Evolutionary conservation across 2,329 filamentous ascomycete genomes (phyloP).

Genomic region (Xylaria sp.): DNA sequence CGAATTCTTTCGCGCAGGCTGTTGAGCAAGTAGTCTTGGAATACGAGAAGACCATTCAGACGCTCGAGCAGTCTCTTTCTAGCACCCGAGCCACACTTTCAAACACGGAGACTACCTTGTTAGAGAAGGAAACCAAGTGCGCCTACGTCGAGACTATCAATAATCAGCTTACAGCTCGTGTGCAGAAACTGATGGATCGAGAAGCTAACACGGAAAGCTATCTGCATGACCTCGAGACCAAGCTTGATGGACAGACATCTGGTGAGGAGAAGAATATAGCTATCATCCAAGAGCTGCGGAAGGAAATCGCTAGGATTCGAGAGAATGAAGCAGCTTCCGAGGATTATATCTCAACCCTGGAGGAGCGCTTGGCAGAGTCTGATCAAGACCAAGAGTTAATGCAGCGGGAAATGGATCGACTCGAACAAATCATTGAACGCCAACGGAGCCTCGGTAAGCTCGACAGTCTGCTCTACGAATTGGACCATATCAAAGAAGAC

Average conservation of each 20-base stretch:
- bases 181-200: constrained; percentile 94
- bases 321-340: constrained; percentile 92
- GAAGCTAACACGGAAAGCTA: constrained; percentile 94
- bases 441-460: constrained; percentile 95
- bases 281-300: constrained; percentile 86
- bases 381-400: constrained; percentile 97
- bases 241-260: constrained; percentile 88
- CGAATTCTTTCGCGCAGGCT: constrained; percentile 94
- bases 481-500: constrained; percentile 80
- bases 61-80: constrained; percentile 88
- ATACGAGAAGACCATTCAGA: constrained; percentile 98
- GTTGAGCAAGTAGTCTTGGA: constrained; percentile 96
- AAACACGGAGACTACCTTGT: constrained; percentile 82
- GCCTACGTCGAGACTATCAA: constrained; percentile 94
- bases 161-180: constrained; percentile 83
- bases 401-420: constrained; percentile 93
- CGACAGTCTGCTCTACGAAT: constrained; percentile 89
- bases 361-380: constrained; percentile 93
- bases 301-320: constrained; percentile 86
- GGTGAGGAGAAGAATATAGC: constrained; percentile 93
- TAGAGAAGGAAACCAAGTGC: constrained; percentile 94
- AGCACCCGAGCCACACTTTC: constrained; percentile 87
- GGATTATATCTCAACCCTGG: constrained; percentile 96
- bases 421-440: constrained; percentile 95
- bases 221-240: constrained; percentile 88